Percentiles rank a stretch among this genome's conserved stretches.
Evolutionary conservation across 305 asterid genomes (phyloP).

Genomic region (Rubia occidens): DNA sequence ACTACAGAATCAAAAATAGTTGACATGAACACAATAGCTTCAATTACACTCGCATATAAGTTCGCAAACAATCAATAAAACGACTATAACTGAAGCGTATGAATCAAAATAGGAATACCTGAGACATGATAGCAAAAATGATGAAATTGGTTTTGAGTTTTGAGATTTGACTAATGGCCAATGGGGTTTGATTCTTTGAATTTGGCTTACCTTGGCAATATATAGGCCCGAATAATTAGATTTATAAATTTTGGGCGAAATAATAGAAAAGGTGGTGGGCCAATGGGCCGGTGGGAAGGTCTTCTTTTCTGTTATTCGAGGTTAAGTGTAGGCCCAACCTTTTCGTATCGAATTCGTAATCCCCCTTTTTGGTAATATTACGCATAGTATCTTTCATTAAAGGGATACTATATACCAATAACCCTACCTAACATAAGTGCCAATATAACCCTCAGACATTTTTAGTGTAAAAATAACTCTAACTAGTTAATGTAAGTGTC

Average conservation of each 20-base stretch:
- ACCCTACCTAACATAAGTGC: no score
- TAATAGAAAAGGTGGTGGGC: not conserved
- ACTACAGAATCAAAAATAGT: not conserved
- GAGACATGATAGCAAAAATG: constrained; percentile 7
- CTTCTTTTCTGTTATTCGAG: not conserved
- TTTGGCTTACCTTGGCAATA: not conserved
- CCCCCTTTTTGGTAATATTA: not conserved
- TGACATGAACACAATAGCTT: not conserved
- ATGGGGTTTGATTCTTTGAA: constrained; percentile 1
- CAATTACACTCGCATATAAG: not conserved
- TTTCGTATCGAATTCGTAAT: not conserved
- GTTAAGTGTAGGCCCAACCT: not conserved
- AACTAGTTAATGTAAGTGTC: no score
- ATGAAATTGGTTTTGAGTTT: not conserved
- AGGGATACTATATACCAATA: no score
- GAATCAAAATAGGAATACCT: not conserved
- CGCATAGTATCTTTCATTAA: not conserved
- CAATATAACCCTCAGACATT: no score
- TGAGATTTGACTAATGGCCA: not conserved
- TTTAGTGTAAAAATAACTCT: no score
- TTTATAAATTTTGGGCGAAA: not conserved
- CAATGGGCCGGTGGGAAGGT: not conserved
- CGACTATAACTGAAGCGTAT: not conserved
- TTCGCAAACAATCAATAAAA: not conserved
- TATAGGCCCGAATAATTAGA: not conserved